Conservation (phyloP, 768 basidiomycete genomes). For the Xerocomellus amylosporus region DNA sequence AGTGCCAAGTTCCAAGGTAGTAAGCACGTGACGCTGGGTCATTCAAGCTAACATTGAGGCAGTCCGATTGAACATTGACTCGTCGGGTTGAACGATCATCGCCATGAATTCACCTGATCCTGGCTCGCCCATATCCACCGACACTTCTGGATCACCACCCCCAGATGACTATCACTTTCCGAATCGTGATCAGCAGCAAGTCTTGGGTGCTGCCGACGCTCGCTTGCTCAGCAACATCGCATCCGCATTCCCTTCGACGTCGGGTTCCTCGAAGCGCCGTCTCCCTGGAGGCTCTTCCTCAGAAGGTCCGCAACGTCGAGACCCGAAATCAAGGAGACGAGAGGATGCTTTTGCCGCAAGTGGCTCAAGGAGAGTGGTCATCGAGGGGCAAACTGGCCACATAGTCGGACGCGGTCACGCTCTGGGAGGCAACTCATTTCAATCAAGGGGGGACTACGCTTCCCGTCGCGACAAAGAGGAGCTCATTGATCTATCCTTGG, state of each 20-base stretch:
- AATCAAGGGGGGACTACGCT: conserved; percentile 36
- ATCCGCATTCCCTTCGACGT: conserved; percentile 18
- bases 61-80: too few species aligned
- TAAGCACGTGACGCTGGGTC: conserved; percentile 19
- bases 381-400: conserved; percentile 24
- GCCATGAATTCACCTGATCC: conserved; percentile 39
- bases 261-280: conserved; percentile 47
- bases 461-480: conserved; percentile 57
- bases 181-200: conserved; percentile 31
- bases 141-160: conserved; percentile 38
- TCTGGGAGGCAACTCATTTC: conserved; percentile 18
- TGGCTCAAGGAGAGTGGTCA: conserved; percentile 22
- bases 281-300: conserved; percentile 47
- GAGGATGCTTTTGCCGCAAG: conserved; percentile 37
- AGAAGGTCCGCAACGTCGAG: conserved; percentile 44
- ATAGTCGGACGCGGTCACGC: conserved; percentile 4
- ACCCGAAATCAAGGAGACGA: conserved; percentile 49
- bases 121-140: conserved; percentile 35
- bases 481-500: conserved; percentile 46
- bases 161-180: conserved; percentile 34
- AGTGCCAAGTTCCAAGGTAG: background rate
- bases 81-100: background rate
- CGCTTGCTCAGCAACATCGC: conserved; percentile 19
- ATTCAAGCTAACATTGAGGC: background rate
- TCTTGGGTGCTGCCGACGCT: conserved; percentile 16